Evolutionary conservation across 129 eudicot genomes (phyloP).

Genomic region (Calendula officinalis): DNA sequence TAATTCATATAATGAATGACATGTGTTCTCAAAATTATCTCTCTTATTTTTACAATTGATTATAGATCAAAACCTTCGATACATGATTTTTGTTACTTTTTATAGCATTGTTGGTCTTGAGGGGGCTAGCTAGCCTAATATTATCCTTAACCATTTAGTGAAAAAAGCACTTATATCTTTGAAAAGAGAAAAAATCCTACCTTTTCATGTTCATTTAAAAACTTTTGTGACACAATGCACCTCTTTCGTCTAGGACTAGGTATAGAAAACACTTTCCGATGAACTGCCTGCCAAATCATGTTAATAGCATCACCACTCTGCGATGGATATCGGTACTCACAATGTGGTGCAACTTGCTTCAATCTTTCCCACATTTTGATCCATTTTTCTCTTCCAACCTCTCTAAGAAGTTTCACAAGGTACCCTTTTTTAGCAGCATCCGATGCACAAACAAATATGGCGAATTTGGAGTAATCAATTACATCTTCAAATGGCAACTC

Average conservation of each 20-base stretch:
- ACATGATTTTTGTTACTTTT: too few relatives aligned
- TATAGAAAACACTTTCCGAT: conserved; percentile 41
- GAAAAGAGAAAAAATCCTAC: too few relatives aligned
- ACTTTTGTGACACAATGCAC: conserved; percentile 43
- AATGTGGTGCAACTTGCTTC: conserved; percentile 54
- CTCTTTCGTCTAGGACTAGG: conserved; percentile 43
- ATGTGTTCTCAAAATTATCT: too few relatives aligned
- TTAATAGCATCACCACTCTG: conserved; percentile 19
- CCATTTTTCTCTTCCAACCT: conserved; percentile 59
- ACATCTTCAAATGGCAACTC: conserved; percentile 80
- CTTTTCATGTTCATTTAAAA: not conserved
- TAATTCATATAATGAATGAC: too few relatives aligned
- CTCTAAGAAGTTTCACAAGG: conserved; percentile 68
- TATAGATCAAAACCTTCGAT: too few relatives aligned
- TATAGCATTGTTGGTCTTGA: too few relatives aligned
- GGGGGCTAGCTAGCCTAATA: too few relatives aligned
- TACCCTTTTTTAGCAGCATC: conserved; percentile 59
- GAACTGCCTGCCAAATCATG: conserved; percentile 80
- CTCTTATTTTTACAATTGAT: too few relatives aligned
- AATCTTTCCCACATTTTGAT: conserved; percentile 76
- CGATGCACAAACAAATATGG: conserved; percentile 51
- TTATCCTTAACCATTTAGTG: too few relatives aligned
- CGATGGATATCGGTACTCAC: conserved; percentile 77
- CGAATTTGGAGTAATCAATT: conserved; percentile 64
- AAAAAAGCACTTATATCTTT: too few relatives aligned